These are phyloP conservation scores for Pythium apleroticum DNA, from an alignment of 352 stramenopile species.

Conservation along the genomic window DNA sequence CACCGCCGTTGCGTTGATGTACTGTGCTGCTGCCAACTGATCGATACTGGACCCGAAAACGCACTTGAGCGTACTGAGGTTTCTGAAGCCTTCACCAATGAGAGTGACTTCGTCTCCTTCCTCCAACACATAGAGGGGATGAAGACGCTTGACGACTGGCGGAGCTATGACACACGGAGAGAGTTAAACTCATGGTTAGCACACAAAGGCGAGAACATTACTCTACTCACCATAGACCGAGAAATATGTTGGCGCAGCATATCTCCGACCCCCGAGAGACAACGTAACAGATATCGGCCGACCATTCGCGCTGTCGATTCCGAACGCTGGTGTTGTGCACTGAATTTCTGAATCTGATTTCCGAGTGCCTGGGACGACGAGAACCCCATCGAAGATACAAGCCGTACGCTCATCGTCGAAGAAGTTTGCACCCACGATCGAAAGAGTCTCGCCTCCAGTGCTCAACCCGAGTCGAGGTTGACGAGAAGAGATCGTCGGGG, in stretches of 20 bases:
- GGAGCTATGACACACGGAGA: constrained; percentile 2
- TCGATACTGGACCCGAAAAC: constrained; percentile 30
- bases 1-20: constrained; percentile 34
- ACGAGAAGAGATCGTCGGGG: constrained; percentile 30
- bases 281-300: constrained; percentile 2
- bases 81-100: constrained; percentile 37
- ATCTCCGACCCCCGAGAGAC: constrained; percentile 2
- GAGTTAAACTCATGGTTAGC: not conserved
- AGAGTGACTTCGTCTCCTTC: constrained; percentile 30
- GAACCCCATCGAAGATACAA: constrained; percentile 14
- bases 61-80: constrained; percentile 33
- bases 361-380: not conserved
- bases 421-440: constrained; percentile 24
- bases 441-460: constrained; percentile 17
- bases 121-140: constrained; percentile 9
- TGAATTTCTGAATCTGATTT: constrained; percentile 15
- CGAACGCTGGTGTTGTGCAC: constrained; percentile 6
- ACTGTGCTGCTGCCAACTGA: constrained; percentile 28
- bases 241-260: constrained; percentile 9
- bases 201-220: not conserved
- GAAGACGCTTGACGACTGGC: not conserved
- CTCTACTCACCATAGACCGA: constrained; percentile 18
- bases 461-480: constrained; percentile 8
- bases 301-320: not conserved
- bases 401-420: not conserved